Base-by-base conservation (phyloP, 202 grass and related monocot species). In the Cymbopogon flexuosus region DNA sequence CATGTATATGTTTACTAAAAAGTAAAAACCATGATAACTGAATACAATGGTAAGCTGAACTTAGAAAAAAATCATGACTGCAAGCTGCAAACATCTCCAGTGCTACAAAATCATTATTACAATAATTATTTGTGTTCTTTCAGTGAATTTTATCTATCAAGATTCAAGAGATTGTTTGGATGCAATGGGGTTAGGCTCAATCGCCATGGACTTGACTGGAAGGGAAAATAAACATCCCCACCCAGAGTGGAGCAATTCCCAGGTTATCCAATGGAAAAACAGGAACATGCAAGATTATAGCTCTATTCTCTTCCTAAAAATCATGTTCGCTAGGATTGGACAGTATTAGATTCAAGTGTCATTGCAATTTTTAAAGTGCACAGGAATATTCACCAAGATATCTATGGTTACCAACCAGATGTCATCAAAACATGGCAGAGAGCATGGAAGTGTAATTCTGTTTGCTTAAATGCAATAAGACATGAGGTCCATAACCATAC, bases 401-500 rank as follows among this genome's bases (percentile, higher is more conserved):
- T 8, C 45, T 58, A 56, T 30, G 34, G 40, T 13, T 40, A 72
- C 2, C 27, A 81, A 62, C n/a, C 54, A 70, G 54, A 47, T 23
- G 18, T 8, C 27, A 34, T 35, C 9, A 68, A 74, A 80, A 27
- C 29, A 73, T 16, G 33, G 18, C 33, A 64, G 19, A 79, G 1
- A 58, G 7, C 6, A 68, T 54, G 30, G 34, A 54, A 10, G 35
- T 64, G 52, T 23, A 65, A 51, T 72, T 72, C 18, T 45, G 10
- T 47, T 47, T 35, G 33, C 10, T 3, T 10, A 85, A 19, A 46
- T 77, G 30, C 16, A 72, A 72, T 35, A 21, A 59, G 12, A 51
- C 22, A 54, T 51, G 34, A 23, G 78, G 65, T 73, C 40, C 59
- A 76, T 68, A 24, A 64, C 30, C 86, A 84, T 90, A 99, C 96